Evolutionary conservation across 345 rosid genomes (phyloP), one percentile per base, ranked within the genome.

Genomic region (Nasturtium officinale): DNA sequence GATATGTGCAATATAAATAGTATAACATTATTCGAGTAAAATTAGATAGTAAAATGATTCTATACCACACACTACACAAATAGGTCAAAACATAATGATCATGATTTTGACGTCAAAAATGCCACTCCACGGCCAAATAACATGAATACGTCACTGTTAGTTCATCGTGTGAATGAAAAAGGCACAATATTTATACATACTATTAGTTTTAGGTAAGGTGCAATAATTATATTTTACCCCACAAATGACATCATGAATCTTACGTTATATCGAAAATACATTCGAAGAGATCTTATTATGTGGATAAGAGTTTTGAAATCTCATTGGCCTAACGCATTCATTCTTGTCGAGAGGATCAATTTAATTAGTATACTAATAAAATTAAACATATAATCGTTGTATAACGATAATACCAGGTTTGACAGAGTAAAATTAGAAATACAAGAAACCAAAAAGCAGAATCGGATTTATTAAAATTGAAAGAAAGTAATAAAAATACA

Each of bases 351-450:
- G 6, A 20, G 7, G 12, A 35, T 59, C 20, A 1, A 25, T 12
- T 25, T 26, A 53, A 53, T 25, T 4, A 28, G 30, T 28, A 28
- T n/a, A n/a, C 30, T 38, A 28, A 26, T 53, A 3, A 26, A 30
- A 30, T 28, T 18, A 21, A 5, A 20, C 3, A 56, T 12, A 40
- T 43, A 67, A 42, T 30, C 32, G 42, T 12, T 45, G 7, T 3
- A 50, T 61, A 66, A 23, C 48, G n/a, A n/a, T n/a, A n/a, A n/a
- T n/a, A n/a, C n/a, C n/a, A 63, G 12, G 67, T 59, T 71, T 50
- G 67, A 50, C 50, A 4, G 9, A 11, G 67, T 60, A 67, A 70
- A 32, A 59, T 21, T 33, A 59, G 37, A 7, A 33, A 47, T 6
- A 33, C 11, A 33, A 32, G 2, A 16, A 9, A 6, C n/a, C n/a